Conservation (phyloP, 2,329 filamentous ascomycete species). For the Cyphellophora europaea region DNA sequence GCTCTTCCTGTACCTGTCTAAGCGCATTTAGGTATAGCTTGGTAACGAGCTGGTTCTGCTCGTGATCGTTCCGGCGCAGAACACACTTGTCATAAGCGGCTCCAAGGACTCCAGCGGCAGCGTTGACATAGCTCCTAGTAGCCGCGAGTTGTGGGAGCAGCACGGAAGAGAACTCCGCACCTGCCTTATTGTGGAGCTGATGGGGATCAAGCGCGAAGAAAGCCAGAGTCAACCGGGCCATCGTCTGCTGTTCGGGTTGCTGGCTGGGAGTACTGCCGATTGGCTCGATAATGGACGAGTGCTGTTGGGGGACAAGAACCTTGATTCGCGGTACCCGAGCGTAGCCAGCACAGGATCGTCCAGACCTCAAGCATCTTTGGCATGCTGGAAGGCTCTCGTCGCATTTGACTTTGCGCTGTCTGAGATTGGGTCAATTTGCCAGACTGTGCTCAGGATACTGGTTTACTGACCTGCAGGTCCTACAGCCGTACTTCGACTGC, state of each 20-base stretch:
- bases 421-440: not conserved
- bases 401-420: conserved; percentile 4
- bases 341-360: conserved; percentile 5
- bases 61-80: not conserved
- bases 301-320: not conserved
- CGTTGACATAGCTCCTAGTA: conserved; percentile 3
- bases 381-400: conserved; percentile 5
- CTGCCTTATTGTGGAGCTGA: conserved; percentile 3
- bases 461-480: conserved; percentile 5
- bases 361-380: conserved; percentile 4
- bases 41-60: not conserved
- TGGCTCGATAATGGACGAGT: not conserved
- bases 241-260: too few species aligned
- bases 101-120: conserved; percentile 6
- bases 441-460: not conserved
- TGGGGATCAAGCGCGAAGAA: conserved; percentile 4
- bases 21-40: conserved; percentile 2
- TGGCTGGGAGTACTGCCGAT: conserved; percentile 1
- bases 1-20: conserved; percentile 3
- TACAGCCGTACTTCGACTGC: conserved; percentile 7
- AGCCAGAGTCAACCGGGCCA: conserved; percentile 3
- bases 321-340: conserved; percentile 1
- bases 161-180: not conserved
- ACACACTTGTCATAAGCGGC: conserved; percentile 7
- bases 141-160: conserved; percentile 6